phyloP scores from a whole-genome alignment of 495 filamentous ascomycete species.

The Tuber umbilicatum region DNA sequence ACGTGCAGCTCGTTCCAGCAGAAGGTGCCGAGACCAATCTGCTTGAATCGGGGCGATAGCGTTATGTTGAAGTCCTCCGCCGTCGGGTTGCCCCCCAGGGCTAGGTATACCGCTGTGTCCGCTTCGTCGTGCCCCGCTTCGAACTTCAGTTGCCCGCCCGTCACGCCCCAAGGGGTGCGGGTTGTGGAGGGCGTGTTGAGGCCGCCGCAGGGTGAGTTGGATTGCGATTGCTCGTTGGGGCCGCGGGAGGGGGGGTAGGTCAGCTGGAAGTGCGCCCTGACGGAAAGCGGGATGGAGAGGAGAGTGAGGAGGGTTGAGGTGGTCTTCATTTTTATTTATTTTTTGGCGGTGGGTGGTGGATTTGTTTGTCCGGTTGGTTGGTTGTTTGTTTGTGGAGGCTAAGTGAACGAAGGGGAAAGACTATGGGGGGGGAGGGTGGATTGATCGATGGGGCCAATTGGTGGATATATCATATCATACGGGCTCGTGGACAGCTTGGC shows the following conservation, averaged over 20 bases:
- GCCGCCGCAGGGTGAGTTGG: slow-evolving; percentile 53
- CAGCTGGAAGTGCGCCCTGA: slow-evolving; percentile 57
- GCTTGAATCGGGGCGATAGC: slow-evolving; percentile 48
- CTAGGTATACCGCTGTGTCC: slow-evolving; percentile 53
- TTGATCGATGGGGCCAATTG: background rate
- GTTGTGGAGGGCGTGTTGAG: slow-evolving; percentile 47
- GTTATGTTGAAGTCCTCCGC: slow-evolving; percentile 52
- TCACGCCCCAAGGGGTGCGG: slow-evolving; percentile 50
- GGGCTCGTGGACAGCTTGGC: background rate
- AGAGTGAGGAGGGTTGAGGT: slow-evolving; percentile 11
- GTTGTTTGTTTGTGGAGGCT: background rate
- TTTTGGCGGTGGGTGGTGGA: background rate
- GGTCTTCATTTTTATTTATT: slow-evolving; percentile 19
- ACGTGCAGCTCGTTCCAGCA: slow-evolving; percentile 50
- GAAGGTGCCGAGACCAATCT: slow-evolving; percentile 53
- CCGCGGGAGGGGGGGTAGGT: slow-evolving; percentile 53
- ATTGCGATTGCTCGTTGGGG: slow-evolving; percentile 49
- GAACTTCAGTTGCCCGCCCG: slow-evolving; percentile 50
- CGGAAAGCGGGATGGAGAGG: slow-evolving; percentile 44
- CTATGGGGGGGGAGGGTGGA: background rate
- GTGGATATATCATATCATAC: background rate
- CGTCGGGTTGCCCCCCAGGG: slow-evolving; percentile 50
- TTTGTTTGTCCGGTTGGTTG: background rate
- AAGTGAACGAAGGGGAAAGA: background rate
- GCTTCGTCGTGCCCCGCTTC: slow-evolving; percentile 53